phyloP scores from a whole-genome alignment of 495 filamentous ascomycete species.

The Podospora pseudoanserina region DNA sequence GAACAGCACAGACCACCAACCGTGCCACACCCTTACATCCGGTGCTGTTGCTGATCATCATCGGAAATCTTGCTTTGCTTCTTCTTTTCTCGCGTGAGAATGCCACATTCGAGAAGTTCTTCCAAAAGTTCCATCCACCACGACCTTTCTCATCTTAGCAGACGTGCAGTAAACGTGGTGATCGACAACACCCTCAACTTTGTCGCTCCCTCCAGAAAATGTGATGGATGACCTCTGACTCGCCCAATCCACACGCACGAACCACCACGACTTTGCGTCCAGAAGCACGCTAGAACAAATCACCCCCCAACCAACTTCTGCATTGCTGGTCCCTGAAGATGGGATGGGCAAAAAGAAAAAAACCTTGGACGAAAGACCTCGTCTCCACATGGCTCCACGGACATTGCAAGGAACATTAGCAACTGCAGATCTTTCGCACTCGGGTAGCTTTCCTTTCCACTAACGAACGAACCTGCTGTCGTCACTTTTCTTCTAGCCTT shows the following conservation, averaged over 20 bases:
- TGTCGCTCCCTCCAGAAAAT: not conserved
- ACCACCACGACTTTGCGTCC: not conserved
- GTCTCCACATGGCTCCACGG: not conserved
- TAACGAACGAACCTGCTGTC: not conserved
- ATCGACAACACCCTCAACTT: not conserved
- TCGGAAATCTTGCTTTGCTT: not conserved
- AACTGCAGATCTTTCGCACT: not conserved
- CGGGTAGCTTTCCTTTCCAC: not conserved
- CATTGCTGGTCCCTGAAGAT: not conserved
- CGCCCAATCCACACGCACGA: not conserved
- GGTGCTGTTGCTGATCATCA: not conserved
- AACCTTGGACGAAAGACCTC: slow-evolving; percentile 2
- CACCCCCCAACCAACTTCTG: not conserved
- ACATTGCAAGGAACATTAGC: not conserved
- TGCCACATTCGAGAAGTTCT: not conserved
- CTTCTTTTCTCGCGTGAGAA: not conserved
- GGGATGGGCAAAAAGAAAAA: not conserved
- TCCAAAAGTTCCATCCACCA: no score
- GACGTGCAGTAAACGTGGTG: not conserved
- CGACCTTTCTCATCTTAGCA: not conserved
- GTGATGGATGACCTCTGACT: not conserved
- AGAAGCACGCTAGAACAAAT: not conserved
- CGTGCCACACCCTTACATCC: not conserved
- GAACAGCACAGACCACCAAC: not conserved
- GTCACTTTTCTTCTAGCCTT: not conserved